Evolutionary conservation across 2,329 filamentous ascomycete genomes (phyloP), one percentile per base, ranked within the genome.

Genomic region (Ophiostoma piceae): DNA sequence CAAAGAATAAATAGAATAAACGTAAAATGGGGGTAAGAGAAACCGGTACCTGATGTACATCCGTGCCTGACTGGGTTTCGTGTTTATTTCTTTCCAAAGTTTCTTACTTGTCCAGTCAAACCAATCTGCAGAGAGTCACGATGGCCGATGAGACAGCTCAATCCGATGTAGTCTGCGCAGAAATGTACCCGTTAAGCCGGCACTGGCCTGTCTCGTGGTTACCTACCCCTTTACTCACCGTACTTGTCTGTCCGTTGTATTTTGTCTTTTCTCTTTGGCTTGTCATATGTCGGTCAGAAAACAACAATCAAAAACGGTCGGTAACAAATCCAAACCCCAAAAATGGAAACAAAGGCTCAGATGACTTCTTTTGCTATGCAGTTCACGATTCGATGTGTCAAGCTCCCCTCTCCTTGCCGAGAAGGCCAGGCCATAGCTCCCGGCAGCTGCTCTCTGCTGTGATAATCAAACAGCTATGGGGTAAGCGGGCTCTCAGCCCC

Each of bases 21-120:
- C 62, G 62, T 65, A 65, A 65, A 39, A 65, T 41, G 62, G 62
- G 62, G 62, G 62, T 65, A 65, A 65, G 62, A 65, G 62, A 65
- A 65, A 65, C 32, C 35, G 60, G 51, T 64, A n/a, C 60, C 29
- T 64, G 60, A 37, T n/a, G 60, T 64, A 64, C 51, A 57, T 57
- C 51, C 6, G 51, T 57, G 22, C 51, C 51, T 57, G n/a, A 26
- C 19, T 54, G 51, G 51, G n/a, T 54, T 19, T 16, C 12, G n/a
- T 5, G 22, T 22, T 26, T 57, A 4, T 22, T 8, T 57, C 9
- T 57, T 11, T 64, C 29, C 26, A 29, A 37, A 37, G 37, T 39
- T 47, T 47, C 19, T 8, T 47, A n/a, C 16, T 8, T n/a, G 35
- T 35, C 7, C 43, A 47, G 43, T 47, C 43, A 47, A n/a, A 19